phyloP scores from a whole-genome alignment of 2,329 filamentous ascomycete genomes.

The Diplodia scrobiculata region DNA sequence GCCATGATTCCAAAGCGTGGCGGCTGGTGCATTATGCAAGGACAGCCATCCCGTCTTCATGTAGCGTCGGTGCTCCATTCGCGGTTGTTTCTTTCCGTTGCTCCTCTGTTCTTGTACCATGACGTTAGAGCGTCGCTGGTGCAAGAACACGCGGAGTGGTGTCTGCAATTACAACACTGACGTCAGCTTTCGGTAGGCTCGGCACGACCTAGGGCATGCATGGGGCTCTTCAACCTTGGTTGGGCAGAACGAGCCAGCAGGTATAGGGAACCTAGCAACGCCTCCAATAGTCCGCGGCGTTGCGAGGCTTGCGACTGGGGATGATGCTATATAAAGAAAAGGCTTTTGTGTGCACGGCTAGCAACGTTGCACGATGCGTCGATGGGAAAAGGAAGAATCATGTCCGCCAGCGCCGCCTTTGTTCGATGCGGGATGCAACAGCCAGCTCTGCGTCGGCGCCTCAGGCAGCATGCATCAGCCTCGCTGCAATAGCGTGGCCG shows the following conservation, averaged over 20 bases:
- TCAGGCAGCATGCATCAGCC: neutral
- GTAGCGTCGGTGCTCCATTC: neutral
- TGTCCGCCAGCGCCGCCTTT: too few species aligned
- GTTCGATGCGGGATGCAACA: neutral
- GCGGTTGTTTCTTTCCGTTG: neutral
- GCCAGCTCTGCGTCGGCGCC: neutral
- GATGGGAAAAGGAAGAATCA: too few species aligned
- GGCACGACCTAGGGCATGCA: neutral
- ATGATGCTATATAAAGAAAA: neutral
- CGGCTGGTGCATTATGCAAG: neutral
- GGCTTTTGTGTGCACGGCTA: neutral
- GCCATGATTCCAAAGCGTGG: constrained; percentile 4
- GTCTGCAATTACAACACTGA: neutral
- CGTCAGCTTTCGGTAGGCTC: neutral
- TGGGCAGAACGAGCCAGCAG: neutral
- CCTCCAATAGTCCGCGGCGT: neutral
- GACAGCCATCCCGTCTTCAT: neutral
- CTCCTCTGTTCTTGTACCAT: neutral
- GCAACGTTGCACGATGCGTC: neutral
- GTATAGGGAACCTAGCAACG: neutral
- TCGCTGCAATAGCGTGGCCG: neutral
- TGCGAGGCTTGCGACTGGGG: neutral
- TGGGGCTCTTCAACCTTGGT: neutral
- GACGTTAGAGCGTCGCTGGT: neutral
- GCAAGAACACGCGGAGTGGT: neutral